phyloP scores from a whole-genome alignment of 495 filamentous ascomycete genomes.

The Pyrenula massariospora region DNA sequence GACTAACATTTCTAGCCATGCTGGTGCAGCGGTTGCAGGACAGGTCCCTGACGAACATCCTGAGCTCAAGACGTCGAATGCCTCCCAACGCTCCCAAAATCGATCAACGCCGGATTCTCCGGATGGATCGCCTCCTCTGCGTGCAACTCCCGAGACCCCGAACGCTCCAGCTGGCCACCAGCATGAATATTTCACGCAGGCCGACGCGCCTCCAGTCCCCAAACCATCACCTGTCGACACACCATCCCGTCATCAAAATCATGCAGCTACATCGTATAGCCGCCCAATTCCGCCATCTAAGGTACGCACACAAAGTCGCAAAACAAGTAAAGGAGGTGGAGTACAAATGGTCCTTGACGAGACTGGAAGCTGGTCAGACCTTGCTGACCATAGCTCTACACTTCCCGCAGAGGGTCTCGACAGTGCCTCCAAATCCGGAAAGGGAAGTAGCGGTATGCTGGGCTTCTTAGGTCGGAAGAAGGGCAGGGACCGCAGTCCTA shows the following conservation, averaged over 20 bases:
- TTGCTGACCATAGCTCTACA: slow-evolving; percentile 74
- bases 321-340: slow-evolving; percentile 69
- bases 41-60: slow-evolving; percentile 7
- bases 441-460: slow-evolving; percentile 63
- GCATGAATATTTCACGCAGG: slow-evolving; percentile 6
- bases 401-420: slow-evolving; percentile 53
- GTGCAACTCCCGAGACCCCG: slow-evolving; percentile 18
- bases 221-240: slow-evolving; percentile 7
- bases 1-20: slow-evolving; percentile 18
- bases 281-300: slow-evolving; percentile 19
- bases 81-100: not conserved
- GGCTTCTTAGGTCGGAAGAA: slow-evolving; percentile 82
- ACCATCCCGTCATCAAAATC: slow-evolving; percentile 10
- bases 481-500: slow-evolving; percentile 81
- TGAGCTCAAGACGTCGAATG: slow-evolving; percentile 11
- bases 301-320: slow-evolving; percentile 30
- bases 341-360: slow-evolving; percentile 86
- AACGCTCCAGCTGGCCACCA: slow-evolving; percentile 11
- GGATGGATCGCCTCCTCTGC: slow-evolving; percentile 16
- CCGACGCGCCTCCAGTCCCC: slow-evolving; percentile 2
- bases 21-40: slow-evolving; percentile 29
- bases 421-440: slow-evolving; percentile 32
- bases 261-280: slow-evolving; percentile 16
- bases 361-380: slow-evolving; percentile 76
- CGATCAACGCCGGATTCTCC: slow-evolving; percentile 5